These are phyloP conservation scores for Skeletonema costatum DNA, from an alignment of 108 stramenopile species.

Conservation along the genomic window DNA sequence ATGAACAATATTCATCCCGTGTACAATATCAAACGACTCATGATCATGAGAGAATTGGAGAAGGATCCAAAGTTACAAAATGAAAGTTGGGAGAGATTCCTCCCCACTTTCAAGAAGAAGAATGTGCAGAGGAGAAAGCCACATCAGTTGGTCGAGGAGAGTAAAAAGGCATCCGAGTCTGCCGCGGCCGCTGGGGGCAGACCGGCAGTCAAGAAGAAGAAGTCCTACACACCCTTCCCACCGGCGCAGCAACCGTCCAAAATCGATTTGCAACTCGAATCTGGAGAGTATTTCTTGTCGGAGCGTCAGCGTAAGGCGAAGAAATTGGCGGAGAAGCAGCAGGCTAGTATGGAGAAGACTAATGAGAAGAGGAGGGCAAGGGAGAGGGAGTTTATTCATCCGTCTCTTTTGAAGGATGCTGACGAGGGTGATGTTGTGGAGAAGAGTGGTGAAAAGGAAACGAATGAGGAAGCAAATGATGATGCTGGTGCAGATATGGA, in stretches of 20 bases:
- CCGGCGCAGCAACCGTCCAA: conserved; percentile 91
- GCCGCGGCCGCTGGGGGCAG: not conserved
- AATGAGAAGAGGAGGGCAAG: conserved; percentile 66
- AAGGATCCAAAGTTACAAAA: conserved; percentile 92
- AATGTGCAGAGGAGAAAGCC: conserved; percentile 94
- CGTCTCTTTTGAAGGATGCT: not conserved
- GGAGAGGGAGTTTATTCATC: conserved; percentile 47
- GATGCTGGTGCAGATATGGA: conserved; percentile 13
- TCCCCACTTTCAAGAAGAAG: conserved; percentile 97
- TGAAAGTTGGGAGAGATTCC: conserved; percentile 98
- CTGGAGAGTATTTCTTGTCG: conserved; percentile 90
- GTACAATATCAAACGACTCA: conserved; percentile 99
- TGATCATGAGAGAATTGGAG: conserved; percentile 98
- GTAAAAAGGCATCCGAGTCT: not conserved
- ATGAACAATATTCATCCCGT: conserved; percentile 99
- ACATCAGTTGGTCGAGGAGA: conserved; percentile 29
- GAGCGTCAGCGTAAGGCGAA: conserved; percentile 69
- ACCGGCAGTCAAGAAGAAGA: conserved; percentile 64
- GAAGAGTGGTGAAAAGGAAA: not conserved
- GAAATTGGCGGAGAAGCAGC: conserved; percentile 57
- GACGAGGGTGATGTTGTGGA: not conserved
- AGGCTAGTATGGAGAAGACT: conserved; percentile 38
- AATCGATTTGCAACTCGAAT: conserved; percentile 94
- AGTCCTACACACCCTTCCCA: conserved; percentile 97
- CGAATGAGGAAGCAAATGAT: not conserved